A percentile compares a stretch with the other conserved stretches of the same genome.
These are phyloP conservation scores for Hypoxylon intermedium DNA, from an alignment of 495 filamentous ascomycete species.

Conservation along the genomic window DNA sequence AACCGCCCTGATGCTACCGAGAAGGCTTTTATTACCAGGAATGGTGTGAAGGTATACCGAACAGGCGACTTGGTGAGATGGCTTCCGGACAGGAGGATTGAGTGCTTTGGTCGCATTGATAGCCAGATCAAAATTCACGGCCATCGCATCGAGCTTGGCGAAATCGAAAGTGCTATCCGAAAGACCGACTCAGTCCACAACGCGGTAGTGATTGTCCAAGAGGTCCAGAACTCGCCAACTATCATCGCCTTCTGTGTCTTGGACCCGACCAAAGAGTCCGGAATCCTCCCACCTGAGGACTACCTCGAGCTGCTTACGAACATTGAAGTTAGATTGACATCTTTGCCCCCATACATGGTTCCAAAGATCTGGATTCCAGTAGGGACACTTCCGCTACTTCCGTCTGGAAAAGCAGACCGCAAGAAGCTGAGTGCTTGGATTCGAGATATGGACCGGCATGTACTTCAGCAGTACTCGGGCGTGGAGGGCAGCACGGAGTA, in stretches of 20 bases:
- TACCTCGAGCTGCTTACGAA: background rate
- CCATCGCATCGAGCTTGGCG: slow-evolving; percentile 52
- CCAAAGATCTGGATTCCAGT: slow-evolving; percentile 64
- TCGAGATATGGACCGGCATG: background rate
- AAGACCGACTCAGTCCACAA: slow-evolving; percentile 44
- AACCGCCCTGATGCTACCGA: slow-evolving; percentile 67
- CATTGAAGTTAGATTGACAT: background rate
- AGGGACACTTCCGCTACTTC: slow-evolving; percentile 55
- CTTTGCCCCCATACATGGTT: slow-evolving; percentile 60
- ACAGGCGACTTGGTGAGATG: slow-evolving; percentile 67
- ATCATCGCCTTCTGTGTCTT: background rate
- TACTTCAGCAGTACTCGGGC: background rate
- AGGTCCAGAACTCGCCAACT: background rate
- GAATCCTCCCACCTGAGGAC: background rate
- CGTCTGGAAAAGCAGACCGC: slow-evolving; percentile 65
- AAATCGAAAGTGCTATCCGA: slow-evolving; percentile 53
- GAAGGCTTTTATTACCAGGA: slow-evolving; percentile 53
- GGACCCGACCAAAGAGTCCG: background rate
- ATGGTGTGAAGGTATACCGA: slow-evolving; percentile 55
- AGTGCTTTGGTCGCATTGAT: slow-evolving; percentile 36
- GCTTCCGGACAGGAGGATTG: slow-evolving; percentile 33
- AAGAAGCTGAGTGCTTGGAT: slow-evolving; percentile 43
- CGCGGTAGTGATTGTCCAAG: background rate
- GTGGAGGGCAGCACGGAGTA: background rate
- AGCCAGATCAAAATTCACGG: slow-evolving; percentile 51